phyloP scores from a whole-genome alignment of 163 green algal genomes.

The Scenedesmus sp. region DNA sequence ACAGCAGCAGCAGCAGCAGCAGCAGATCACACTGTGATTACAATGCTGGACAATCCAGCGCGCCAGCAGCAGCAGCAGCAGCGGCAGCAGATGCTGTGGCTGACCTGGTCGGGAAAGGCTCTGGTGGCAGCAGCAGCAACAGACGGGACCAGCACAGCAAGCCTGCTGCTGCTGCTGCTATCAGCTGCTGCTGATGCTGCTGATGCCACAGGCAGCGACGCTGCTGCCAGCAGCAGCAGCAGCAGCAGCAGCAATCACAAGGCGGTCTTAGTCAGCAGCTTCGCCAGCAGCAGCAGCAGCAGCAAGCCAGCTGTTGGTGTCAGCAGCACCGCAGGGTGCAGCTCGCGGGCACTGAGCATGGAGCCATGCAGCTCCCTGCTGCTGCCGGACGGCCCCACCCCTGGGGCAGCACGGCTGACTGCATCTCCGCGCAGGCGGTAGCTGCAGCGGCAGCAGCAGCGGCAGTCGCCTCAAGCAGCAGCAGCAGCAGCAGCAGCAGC shows the following conservation, averaged over 20 bases:
- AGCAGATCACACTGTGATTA: constrained; percentile 13
- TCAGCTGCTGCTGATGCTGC: neutral
- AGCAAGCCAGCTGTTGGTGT: constrained; percentile 2
- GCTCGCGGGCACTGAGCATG: neutral
- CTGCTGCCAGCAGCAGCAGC: constrained; percentile 10
- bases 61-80: constrained; percentile 32
- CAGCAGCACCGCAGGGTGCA: neutral
- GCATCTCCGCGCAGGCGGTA: neutral
- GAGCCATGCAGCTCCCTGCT: neutral
- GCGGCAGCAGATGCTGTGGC: neutral
- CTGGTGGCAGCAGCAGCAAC: constrained; percentile 44
- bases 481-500: constrained; percentile 46
- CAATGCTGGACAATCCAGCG: constrained; percentile 7
- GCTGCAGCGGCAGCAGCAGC: constrained; percentile 19
- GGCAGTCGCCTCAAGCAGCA: neutral
- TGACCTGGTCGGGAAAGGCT: neutral
- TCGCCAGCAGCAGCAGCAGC: constrained; percentile 1
- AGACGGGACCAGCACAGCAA: neutral
- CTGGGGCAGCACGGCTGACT: constrained; percentile 25
- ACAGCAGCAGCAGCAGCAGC: constrained; percentile 29
- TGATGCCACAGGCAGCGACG: neutral
- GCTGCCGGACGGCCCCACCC: constrained; percentile 25
- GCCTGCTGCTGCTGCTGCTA: constrained; percentile 13
- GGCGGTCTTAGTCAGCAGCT: too few species aligned
- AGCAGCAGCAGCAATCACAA: too few species aligned